Conservation (phyloP, 2,329 filamentous ascomycete species). For the Ophiocordyceps robertsii region DNA sequence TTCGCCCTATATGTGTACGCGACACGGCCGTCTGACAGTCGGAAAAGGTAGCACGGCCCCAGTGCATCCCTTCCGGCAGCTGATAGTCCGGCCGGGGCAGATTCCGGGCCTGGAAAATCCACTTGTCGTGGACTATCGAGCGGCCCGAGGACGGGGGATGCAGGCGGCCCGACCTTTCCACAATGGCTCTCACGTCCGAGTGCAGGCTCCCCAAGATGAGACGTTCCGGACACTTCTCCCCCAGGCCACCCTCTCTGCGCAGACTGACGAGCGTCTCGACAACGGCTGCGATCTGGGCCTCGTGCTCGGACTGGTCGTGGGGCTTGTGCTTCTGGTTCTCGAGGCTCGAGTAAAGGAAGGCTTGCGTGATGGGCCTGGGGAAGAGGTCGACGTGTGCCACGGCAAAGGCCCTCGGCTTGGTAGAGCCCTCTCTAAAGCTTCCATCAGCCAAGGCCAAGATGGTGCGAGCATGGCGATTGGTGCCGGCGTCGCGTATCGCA, state of each 20-base stretch:
- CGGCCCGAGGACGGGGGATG: slow-evolving; percentile 11
- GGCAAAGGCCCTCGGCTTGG: slow-evolving; percentile 24
- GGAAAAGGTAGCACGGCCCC: slow-evolving; percentile 35
- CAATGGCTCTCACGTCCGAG: slow-evolving; percentile 12
- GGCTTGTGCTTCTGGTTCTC: slow-evolving; percentile 19
- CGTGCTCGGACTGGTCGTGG: background rate
- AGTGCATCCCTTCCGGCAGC: slow-evolving; percentile 36
- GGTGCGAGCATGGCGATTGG: slow-evolving; percentile 28
- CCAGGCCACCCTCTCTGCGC: slow-evolving; percentile 8
- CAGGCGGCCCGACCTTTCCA: slow-evolving; percentile 13
- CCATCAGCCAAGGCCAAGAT: slow-evolving; percentile 20
- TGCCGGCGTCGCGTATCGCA: slow-evolving; percentile 25
- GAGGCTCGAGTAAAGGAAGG: slow-evolving; percentile 46
- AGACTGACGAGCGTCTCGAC: slow-evolving; percentile 16
- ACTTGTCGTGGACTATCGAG: slow-evolving; percentile 33
- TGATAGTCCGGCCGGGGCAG: slow-evolving; percentile 22
- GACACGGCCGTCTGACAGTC: slow-evolving; percentile 43
- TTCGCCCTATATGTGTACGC: slow-evolving; percentile 42
- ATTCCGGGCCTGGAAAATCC: slow-evolving; percentile 36
- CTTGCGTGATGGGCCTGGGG: slow-evolving; percentile 47
- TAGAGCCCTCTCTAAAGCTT: background rate
- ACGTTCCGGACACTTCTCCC: slow-evolving; percentile 8
- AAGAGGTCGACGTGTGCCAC: slow-evolving; percentile 49
- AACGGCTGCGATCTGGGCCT: slow-evolving; percentile 18
- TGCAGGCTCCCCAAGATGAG: slow-evolving; percentile 24